Percentiles rank a stretch among this genome's conserved stretches.
Evolutionary conservation across 192 early-diverging fungal species (phyloP).

Genomic region (Diversispora eburnea): DNA sequence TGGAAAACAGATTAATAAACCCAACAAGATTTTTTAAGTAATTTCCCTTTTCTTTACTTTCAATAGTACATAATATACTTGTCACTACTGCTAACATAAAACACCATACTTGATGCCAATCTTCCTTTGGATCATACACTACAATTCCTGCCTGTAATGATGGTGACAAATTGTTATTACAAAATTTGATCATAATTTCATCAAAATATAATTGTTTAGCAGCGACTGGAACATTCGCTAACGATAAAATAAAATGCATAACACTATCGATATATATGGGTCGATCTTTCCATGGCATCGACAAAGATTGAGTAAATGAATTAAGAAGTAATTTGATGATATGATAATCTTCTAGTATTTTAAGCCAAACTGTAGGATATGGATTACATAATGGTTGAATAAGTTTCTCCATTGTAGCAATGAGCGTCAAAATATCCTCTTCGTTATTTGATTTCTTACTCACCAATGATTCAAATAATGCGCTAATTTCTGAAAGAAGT

Average conservation of each 20-base stretch:
- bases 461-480: background rate
- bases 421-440: constrained; percentile 19
- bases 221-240: constrained; percentile 14
- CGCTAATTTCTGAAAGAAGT: constrained; percentile 11
- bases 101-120: constrained; percentile 51
- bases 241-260: constrained; percentile 20
- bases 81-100: constrained; percentile 47
- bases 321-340: constrained; percentile 15
- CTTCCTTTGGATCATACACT: background rate
- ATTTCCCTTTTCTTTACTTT: constrained; percentile 35
- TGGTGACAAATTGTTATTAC: background rate
- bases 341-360: constrained; percentile 8
- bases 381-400: constrained; percentile 21
- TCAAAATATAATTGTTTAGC: background rate
- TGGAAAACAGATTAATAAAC: constrained; percentile 45
- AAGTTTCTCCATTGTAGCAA: constrained; percentile 6
- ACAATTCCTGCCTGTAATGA: constrained; percentile 10
- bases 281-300: constrained; percentile 10
- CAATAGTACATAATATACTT: constrained; percentile 40
- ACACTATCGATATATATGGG: constrained; percentile 1
- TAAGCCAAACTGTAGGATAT: constrained; percentile 8
- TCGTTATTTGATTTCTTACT: background rate
- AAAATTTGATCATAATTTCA: constrained; percentile 15
- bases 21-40: constrained; percentile 41
- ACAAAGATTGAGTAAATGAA: constrained; percentile 18